A percentile compares a stretch with the other conserved stretches of the same genome.
These are phyloP conservation scores for Eucalyptus urophylla DNA, from an alignment of 345 rosid species.

Conservation along the genomic window DNA sequence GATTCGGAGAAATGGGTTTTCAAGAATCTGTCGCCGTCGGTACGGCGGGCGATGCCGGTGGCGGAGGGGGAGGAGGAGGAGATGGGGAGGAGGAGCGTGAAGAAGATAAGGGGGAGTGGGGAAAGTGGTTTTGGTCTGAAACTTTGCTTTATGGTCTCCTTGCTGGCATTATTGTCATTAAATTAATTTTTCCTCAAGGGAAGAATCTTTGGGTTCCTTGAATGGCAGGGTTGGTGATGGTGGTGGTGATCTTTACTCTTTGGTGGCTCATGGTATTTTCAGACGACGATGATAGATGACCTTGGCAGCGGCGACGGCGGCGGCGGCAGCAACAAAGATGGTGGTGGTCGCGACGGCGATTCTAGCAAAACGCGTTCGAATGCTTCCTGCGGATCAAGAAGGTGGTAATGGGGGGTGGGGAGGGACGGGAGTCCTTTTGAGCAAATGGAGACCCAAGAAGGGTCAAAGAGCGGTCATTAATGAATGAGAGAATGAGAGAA, in stretches of 20 bases:
- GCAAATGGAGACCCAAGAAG: not conserved
- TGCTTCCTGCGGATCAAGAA: not conserved
- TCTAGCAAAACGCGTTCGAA: not conserved
- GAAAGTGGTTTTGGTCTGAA: not conserved
- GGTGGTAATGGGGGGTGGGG: not conserved
- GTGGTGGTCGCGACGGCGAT: not conserved
- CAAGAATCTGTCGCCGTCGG: not conserved
- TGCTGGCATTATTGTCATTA: not conserved
- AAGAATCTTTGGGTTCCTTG: slow-evolving; percentile 53
- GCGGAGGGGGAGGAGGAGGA: not conserved
- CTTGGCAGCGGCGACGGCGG: not conserved
- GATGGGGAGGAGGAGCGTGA: not conserved
- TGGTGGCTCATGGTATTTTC: not conserved
- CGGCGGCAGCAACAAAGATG: not conserved
- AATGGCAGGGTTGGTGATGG: slow-evolving; percentile 10
- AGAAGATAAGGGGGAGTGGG: not conserved
- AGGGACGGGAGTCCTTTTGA: not conserved
- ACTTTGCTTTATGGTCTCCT: not conserved
- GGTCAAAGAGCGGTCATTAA: not conserved
- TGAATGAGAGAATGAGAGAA: not conserved
- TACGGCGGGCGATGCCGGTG: not conserved
- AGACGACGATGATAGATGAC: not conserved
- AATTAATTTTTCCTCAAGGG: not conserved
- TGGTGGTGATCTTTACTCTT: not conserved
- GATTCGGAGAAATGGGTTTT: not conserved